phyloP scores from a whole-genome alignment of 768 basidiomycete species.

The Calocera viscosa region DNA sequence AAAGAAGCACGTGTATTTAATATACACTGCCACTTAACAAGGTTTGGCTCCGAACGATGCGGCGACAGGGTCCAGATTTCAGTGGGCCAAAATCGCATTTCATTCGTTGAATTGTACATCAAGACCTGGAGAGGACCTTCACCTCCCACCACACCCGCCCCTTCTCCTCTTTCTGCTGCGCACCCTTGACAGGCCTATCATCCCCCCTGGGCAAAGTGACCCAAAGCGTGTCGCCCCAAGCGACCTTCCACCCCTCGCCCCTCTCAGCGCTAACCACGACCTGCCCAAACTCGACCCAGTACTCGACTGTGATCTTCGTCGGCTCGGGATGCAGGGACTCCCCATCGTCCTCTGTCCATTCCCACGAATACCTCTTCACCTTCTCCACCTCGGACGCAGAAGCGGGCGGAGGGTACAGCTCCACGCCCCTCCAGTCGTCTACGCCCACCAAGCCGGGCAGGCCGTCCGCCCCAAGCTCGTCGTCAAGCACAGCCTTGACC shows the following conservation, averaged over 20 bases:
- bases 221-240: conserved; percentile 21
- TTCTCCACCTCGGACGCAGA: background rate
- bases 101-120: conserved; percentile 2
- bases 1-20: background rate
- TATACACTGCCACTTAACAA: background rate
- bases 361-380: conserved; percentile 12
- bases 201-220: conserved; percentile 23
- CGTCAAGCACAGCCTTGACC: conserved; percentile 20
- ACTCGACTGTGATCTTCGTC: conserved; percentile 20
- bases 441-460: conserved; percentile 21
- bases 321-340: conserved; percentile 20
- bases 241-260: conserved; percentile 20
- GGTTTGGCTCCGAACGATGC: background rate
- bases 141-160: conserved; percentile 15
- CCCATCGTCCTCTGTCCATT: conserved; percentile 29
- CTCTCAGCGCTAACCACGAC: conserved; percentile 20
- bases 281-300: conserved; percentile 15
- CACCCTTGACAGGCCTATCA: conserved; percentile 19
- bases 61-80: background rate
- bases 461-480: conserved; percentile 16
- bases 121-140: background rate
- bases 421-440: conserved; percentile 27
- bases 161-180: conserved; percentile 15
- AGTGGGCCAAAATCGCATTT: background rate
- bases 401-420: conserved; percentile 23